Conservation (phyloP, 2,329 filamentous ascomycete species). For the Tricladium varicosporioides region DNA sequence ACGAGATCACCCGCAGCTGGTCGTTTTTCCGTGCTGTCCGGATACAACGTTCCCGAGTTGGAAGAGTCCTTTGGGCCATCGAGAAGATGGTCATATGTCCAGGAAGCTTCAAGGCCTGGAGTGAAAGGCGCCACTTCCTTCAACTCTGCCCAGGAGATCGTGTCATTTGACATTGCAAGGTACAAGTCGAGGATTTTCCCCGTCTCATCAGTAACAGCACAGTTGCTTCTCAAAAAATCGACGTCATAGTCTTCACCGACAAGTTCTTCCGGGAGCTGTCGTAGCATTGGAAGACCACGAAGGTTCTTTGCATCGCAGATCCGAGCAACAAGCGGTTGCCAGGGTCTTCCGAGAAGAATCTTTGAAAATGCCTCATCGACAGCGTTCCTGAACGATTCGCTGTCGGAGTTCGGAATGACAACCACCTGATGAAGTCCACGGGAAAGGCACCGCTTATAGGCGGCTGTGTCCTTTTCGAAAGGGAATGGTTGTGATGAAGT, state of each 20-base stretch:
- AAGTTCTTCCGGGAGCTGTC: conserved; percentile 48
- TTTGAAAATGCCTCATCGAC: conserved; percentile 49
- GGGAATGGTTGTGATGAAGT: conserved; percentile 53
- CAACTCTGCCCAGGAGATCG: conserved; percentile 52
- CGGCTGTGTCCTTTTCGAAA: conserved; percentile 60
- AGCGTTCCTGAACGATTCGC: conserved; percentile 47
- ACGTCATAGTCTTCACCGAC: conserved; percentile 45
- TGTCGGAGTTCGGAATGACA: conserved; percentile 48
- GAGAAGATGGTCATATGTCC: conserved; percentile 50
- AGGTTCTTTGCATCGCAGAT: conserved; percentile 55
- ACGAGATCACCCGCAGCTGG: conserved; percentile 48
- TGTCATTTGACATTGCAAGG: conserved; percentile 53
- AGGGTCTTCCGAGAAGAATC: conserved; percentile 48
- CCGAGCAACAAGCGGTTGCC: conserved; percentile 58
- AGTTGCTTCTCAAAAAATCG: conserved; percentile 51
- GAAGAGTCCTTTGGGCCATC: conserved; percentile 36
- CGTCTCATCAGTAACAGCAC: conserved; percentile 52
- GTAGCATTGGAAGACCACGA: conserved; percentile 57
- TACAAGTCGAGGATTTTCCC: conserved; percentile 59
- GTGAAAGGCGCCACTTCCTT: conserved; percentile 47
- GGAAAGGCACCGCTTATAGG: conserved; percentile 60
- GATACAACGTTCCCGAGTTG: conserved; percentile 2
- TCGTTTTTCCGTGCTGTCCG: conserved; percentile 10
- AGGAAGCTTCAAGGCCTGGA: conserved; percentile 53
- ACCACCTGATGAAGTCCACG: conserved; percentile 58